Evolutionary conservation across 139 green algal genomes (phyloP), one percentile per base, ranked within the genome.

Genomic region (Micractinium sp.): DNA sequence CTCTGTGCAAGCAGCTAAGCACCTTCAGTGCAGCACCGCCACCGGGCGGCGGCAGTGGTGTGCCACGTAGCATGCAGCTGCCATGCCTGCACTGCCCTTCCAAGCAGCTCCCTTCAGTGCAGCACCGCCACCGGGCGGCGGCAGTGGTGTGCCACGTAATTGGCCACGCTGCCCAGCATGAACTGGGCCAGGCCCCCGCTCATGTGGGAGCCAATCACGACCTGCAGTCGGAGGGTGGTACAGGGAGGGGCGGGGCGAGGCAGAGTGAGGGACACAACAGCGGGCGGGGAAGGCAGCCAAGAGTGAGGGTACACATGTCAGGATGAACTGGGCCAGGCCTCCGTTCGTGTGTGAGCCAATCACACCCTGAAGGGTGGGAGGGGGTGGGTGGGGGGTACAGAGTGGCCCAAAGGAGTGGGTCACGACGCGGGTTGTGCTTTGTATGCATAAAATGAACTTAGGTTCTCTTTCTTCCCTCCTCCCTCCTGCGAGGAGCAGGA

Each of bases 101-200:
- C 5, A 56, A 16, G 47, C 47, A 56, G 47, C 47, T 16, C 47
- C 47, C 47, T 15, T 89, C 47, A 91, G 63, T 91, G 88, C 73
- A 91, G 88, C 63, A 91, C 78, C 4, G 83, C 85, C 63, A 91
- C 88, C 7, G 88, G 88, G 2, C 41, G 25, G n/a, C n/a, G 13
- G 67, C 81, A 91, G 69, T 90, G 66, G 56, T 91, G 90, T 19
- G 69, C 80, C 14, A 91, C 53, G 29, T 82, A 89, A 12, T 73
- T 73, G 1, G 85, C 80, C 1, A 92, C 86, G 53, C 90, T 92
- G 77, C 90, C 90, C 25, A 92, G 86, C 67, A 92, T 56, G 33
- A 92, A 74, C 85, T 90, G 39, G 56, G 61, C n/a, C 33, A 92
- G 47, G 20, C 89, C 85, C 5, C 78, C 85, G 20, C 39, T 38